Conservation (phyloP, 371 early-diverging fungal genomes). For the Funneliformis caledonium region DNA sequence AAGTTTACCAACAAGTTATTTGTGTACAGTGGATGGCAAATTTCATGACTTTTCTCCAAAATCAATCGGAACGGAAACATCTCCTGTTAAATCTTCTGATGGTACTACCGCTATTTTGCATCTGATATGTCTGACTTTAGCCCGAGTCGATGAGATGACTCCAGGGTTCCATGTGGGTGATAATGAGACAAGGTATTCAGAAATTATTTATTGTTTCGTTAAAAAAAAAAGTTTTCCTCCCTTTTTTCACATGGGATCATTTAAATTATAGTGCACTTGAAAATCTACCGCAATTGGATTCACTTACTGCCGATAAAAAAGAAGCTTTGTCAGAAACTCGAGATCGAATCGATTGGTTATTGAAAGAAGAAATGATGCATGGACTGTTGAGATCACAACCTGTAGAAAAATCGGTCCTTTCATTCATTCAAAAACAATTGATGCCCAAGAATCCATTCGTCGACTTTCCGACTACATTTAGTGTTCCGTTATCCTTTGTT, state of each 20-base stretch:
- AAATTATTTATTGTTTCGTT: slow-evolving; percentile 4
- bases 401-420: slow-evolving; percentile 58
- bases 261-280: neutral
- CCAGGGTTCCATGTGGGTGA: slow-evolving; percentile 46
- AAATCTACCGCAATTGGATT: slow-evolving; percentile 39
- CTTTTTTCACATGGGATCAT: neutral
- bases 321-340: slow-evolving; percentile 67
- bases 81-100: slow-evolving; percentile 74
- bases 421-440: slow-evolving; percentile 65
- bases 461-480: slow-evolving; percentile 66
- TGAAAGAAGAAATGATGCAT: slow-evolving; percentile 81
- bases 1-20: slow-evolving; percentile 62
- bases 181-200: slow-evolving; percentile 41
- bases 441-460: slow-evolving; percentile 69
- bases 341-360: slow-evolving; percentile 63
- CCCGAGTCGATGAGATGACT: slow-evolving; percentile 50
- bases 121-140: slow-evolving; percentile 67
- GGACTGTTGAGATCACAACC: slow-evolving; percentile 65
- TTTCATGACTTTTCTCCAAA: slow-evolving; percentile 63
- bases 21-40: slow-evolving; percentile 48
- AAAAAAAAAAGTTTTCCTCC: neutral
- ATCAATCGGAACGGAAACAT: slow-evolving; percentile 63
- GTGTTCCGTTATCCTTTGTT: slow-evolving; percentile 67
- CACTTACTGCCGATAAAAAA: slow-evolving; percentile 57
- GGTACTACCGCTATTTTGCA: slow-evolving; percentile 72